Evolutionary conservation across 331 rosid species (phyloP), one percentile per base, ranked within the genome.

Genomic region (Phaseolus coccineus): DNA sequence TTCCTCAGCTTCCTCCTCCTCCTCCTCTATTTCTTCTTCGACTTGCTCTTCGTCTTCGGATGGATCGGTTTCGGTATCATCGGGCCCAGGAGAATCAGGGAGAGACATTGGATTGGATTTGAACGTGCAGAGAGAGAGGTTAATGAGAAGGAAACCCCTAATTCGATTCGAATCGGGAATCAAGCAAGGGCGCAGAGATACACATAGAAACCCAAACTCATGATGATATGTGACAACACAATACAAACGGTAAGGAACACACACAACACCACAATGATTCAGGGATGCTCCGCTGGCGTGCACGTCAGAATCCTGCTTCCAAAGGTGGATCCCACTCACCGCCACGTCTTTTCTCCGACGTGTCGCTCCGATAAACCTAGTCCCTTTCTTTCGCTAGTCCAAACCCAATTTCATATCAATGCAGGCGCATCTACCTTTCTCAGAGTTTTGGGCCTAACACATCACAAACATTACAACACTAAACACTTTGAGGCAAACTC

Each of bases 81-180:
- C 28, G 9, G 33, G 5, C 1, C 15, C 10, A 1, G 88, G 77
- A 78, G 88, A 82, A 74, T 74, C 61, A 0, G 84, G 24, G 11
- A 4, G n/a, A 16, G 88, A 62, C 88, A 85, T 85, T 73, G 71
- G 4, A 79, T 31, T 61, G 68, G 68, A 31, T 55, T 55, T 55
- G 68, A 28, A n/a, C 51, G 12, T 12, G 9, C 30, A 31, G 62
- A 62, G 67, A 79, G 42, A 33, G 50, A 13, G 48, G 14, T 12
- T 2, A 61, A 15, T 15, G 65, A 27, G 65, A 28, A 6, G 1
- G 7, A 3, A 16, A 15, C 19, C 46, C 40, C 8, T 10, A 19
- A 73, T 62, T 47, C 27, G 3, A 44, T 42, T 12, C 14, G 5
- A 62, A 61, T 16, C 7, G 69, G 13, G 1, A 33, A 62, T 31